phyloP scores from a whole-genome alignment of 1,139 yeast genomes.

The Geotrichum candidum region DNA sequence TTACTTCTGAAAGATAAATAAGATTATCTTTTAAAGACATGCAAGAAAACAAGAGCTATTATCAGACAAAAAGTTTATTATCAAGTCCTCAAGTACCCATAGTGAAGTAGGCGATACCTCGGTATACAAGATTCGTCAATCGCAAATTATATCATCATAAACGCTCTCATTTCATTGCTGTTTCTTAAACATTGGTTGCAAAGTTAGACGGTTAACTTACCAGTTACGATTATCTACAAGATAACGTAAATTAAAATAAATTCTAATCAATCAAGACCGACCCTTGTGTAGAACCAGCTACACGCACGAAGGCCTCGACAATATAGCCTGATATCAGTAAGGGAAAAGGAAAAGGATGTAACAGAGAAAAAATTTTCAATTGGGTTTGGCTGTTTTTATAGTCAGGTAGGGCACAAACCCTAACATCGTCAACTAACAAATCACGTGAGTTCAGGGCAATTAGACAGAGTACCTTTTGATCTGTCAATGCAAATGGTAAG shows the following conservation, averaged over 20 bases:
- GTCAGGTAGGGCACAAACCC: not conserved
- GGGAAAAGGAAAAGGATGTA: not conserved
- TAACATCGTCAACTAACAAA: not conserved
- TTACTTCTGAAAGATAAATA: not conserved
- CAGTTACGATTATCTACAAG: not conserved
- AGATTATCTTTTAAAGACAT: not conserved
- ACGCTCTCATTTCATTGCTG: not conserved
- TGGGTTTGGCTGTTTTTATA: not conserved
- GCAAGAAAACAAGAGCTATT: not conserved
- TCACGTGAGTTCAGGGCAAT: not conserved
- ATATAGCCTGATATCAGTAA: not conserved
- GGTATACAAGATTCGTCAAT: conserved; percentile 10
- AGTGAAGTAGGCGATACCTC: conserved; percentile 9
- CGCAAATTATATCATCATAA: conserved; percentile 14
- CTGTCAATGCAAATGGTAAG: too few relatives aligned
- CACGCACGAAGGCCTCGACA: too few relatives aligned
- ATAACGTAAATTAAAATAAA: not conserved
- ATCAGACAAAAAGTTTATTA: conserved; percentile 7
- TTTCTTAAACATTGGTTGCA: not conserved
- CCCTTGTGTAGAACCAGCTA: too few relatives aligned
- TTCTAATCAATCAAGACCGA: not conserved
- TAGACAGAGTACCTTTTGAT: too few relatives aligned
- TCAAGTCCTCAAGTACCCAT: conserved; percentile 12
- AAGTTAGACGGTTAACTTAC: not conserved
- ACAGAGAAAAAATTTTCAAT: not conserved